A percentile compares a stretch with the other conserved stretches of the same genome.
Evolutionary conservation across 257 asterid genomes (phyloP).

Genomic region (Eustoma russellianum): DNA sequence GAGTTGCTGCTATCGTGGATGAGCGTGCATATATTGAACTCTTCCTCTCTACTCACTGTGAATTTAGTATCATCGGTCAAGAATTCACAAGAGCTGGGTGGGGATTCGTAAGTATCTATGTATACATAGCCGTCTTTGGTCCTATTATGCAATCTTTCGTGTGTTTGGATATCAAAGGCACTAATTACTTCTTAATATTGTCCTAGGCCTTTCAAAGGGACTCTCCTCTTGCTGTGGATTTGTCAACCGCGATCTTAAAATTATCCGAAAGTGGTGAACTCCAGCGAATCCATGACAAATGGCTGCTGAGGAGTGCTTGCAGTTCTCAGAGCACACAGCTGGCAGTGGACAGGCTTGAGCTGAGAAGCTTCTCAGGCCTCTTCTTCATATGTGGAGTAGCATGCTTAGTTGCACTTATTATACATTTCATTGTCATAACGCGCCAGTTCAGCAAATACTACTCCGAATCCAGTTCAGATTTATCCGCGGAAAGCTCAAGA

Average conservation of each 20-base stretch:
- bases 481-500: constrained; percentile 20
- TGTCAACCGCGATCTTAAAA: constrained; percentile 48
- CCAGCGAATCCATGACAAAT: constrained; percentile 47
- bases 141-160: too few relatives aligned
- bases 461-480: constrained; percentile 13
- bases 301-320: constrained; percentile 44
- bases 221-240: constrained; percentile 44
- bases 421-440: constrained; percentile 21
- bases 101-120: too few relatives aligned
- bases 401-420: constrained; percentile 34
- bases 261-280: constrained; percentile 53
- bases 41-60: too few relatives aligned
- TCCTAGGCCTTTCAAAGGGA: constrained; percentile 45
- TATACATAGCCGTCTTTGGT: too few relatives aligned
- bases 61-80: too few relatives aligned
- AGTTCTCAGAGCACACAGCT: constrained; percentile 37
- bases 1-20: too few relatives aligned
- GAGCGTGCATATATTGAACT: too few relatives aligned
- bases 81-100: too few relatives aligned
- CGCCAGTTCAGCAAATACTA: constrained; percentile 19
- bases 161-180: too few relatives aligned
- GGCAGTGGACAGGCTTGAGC: constrained; percentile 34
- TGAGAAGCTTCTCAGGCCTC: constrained; percentile 40
- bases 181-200: background rate
- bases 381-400: constrained; percentile 34